These are phyloP conservation scores for Besnoitia besnoiti DNA, from an alignment of 169 alveolate genomes.

Conservation along the genomic window DNA sequence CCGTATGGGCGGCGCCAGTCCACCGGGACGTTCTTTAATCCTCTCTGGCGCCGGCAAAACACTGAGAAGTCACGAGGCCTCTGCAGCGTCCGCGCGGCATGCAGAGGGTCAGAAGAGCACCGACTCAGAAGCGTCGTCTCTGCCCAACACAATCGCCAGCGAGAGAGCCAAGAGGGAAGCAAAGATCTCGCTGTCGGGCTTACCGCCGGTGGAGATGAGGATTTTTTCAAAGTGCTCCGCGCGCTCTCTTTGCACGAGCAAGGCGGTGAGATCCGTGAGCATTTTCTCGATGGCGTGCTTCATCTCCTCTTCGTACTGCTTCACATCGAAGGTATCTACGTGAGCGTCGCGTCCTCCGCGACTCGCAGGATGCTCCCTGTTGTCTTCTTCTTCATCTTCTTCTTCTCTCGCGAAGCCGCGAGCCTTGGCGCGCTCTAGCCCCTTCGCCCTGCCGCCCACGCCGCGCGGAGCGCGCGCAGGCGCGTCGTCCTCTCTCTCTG, in stretches of 20 bases:
- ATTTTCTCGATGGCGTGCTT: neutral
- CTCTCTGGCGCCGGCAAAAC: too few species aligned
- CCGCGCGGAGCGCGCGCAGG: neutral
- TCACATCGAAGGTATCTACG: neutral
- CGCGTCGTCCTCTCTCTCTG: neutral
- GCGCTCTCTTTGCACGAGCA: neutral
- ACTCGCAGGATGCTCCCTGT: neutral
- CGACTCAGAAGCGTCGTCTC: too few species aligned
- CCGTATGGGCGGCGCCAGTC: too few species aligned
- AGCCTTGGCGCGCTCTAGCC: neutral
- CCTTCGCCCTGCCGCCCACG: neutral
- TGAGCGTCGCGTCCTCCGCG: neutral
- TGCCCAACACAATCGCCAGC: neutral
- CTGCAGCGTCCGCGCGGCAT: too few species aligned
- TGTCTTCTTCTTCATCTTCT: neutral
- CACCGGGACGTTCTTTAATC: too few species aligned
- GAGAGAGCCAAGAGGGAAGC: neutral
- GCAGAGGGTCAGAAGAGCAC: too few species aligned
- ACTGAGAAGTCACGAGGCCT: too few species aligned
- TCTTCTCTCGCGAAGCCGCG: neutral
- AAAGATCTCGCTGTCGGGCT: too few species aligned
- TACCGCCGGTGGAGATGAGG: neutral
- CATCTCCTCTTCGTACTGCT: neutral
- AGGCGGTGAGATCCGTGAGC: neutral
- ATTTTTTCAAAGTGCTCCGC: neutral